Evolutionary conservation across 176 grass and related monocot genomes (phyloP), one percentile per base, ranked within the genome.

Genomic region (Oryza glumipatula): DNA sequence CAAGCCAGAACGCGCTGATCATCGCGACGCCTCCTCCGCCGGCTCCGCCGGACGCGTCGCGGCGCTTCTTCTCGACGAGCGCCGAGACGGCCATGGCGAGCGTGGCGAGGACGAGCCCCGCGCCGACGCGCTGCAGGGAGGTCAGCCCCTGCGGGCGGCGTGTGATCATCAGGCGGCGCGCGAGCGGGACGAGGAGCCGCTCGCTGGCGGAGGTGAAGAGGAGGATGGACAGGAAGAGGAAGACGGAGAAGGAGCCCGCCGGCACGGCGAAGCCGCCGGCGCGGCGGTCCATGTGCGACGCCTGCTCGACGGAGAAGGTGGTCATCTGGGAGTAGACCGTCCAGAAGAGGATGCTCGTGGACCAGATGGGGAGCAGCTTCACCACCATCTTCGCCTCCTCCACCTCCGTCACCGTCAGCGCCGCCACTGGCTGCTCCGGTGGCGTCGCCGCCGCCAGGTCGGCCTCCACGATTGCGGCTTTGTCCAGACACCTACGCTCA

Each of bases 131-230:
- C 83, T 94, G 92, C 17, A 94, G 92, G 14, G 85, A 80, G 49
- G 88, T 88, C 7, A 91, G 45, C 1, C 92, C 92, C 65, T 91
- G 88, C 23, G 7, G 79, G 43, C n/a, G 35, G 19, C 83, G 67
- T 14, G 85, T 94, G 33, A 90, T 19, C 5, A 90, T 19, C 5
- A 56, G 43, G 23, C 82, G 51, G 45, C 78, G 19, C 7, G 86
- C 82, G 19, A 94, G 36, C 63, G 92, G 92, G 16, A 91, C 82
- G 30, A 94, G 92, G 68, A 94, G 16, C 13, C 78, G 87, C 86
- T 94, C 92, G 83, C 88, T 94, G 79, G 91, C 79, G 41, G 82
- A 76, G 74, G 92, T 94, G 86, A 94, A 82, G n/a, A 94, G 77
- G 78, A 94, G 92, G 72, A 94, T 83, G 68, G 88, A 70, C 69